These are phyloP conservation scores for Lactarius vividus DNA, from an alignment of 768 basidiomycete species.

Conservation along the genomic window DNA sequence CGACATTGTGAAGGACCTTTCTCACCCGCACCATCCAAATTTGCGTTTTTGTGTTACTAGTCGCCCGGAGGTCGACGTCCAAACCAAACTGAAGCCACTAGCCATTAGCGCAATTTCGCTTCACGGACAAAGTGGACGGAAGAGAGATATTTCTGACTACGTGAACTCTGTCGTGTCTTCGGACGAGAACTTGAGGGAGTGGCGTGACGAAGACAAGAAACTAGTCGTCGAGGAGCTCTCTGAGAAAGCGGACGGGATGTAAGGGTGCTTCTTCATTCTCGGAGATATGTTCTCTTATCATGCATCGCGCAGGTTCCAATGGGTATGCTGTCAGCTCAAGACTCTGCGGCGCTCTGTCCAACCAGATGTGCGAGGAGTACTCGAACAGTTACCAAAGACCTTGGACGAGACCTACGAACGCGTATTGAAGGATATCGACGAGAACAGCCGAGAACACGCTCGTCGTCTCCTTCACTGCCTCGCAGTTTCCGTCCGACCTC, in stretches of 20 bases:
- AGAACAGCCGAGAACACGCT: not conserved
- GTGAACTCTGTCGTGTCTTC: not conserved
- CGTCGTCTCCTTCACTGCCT: constrained; percentile 6
- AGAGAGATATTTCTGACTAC: not conserved
- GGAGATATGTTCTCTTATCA: not conserved
- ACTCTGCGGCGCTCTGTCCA: not conserved
- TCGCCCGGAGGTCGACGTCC: constrained; percentile 13
- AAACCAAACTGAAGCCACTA: not conserved
- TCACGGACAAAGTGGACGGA: not conserved
- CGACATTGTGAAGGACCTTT: not conserved
- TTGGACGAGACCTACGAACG: not conserved
- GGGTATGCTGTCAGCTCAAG: not conserved
- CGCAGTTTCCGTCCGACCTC: not conserved
- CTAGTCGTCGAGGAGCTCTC: not conserved
- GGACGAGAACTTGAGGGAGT: not conserved
- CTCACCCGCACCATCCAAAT: not conserved
- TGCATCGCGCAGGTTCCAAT: not conserved
- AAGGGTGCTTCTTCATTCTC: not conserved
- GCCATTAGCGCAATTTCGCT: not conserved
- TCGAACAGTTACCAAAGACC: not conserved
- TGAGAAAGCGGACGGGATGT: not conserved
- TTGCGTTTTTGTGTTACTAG: constrained; percentile 10
- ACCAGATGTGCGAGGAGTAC: not conserved
- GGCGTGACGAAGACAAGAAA: not conserved
- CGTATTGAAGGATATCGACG: not conserved